Percentiles rank a stretch among this genome's conserved stretches.
Conservation (phyloP, 2,329 filamentous ascomycete species). For the Pseudopithomyces maydicus region DNA sequence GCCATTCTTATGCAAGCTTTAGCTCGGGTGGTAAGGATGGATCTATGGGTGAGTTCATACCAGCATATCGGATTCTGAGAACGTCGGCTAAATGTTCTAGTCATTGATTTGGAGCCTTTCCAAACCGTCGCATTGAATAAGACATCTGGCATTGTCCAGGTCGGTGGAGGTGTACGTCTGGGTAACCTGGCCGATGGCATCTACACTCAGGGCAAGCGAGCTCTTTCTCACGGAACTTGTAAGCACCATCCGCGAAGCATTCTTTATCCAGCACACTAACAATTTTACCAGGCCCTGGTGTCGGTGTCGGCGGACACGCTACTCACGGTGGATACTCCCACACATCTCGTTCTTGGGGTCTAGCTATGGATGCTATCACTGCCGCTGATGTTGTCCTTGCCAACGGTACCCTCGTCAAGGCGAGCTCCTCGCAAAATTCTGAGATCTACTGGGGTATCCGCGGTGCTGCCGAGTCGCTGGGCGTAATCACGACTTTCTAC, state of each 20-base stretch:
- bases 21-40: conserved; percentile 57
- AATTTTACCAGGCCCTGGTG: conserved; percentile 40
- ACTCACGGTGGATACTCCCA: conserved; percentile 42
- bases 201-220: conserved; percentile 3
- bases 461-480: conserved; percentile 49
- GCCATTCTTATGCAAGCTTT: conserved; percentile 65
- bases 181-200: conserved; percentile 29
- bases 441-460: conserved; percentile 51
- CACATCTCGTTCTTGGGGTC: conserved; percentile 41
- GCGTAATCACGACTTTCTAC: conserved; percentile 46
- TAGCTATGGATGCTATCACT: conserved; percentile 43
- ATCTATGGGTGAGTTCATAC: not conserved
- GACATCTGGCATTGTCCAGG: conserved; percentile 47
- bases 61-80: not conserved
- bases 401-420: conserved; percentile 44
- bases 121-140: conserved; percentile 51
- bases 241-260: not conserved
- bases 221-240: conserved; percentile 5
- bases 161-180: conserved; percentile 57
- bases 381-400: conserved; percentile 46
- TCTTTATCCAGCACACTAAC: not conserved
- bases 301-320: conserved; percentile 43
- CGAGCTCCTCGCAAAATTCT: conserved; percentile 34
- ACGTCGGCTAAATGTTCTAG: conserved; percentile 1
- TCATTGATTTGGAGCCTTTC: conserved; percentile 55